Percentiles rank a stretch among this genome's conserved stretches.
Conservation (phyloP, 352 stramenopile species). For the Elongisporangium anandrum region DNA sequence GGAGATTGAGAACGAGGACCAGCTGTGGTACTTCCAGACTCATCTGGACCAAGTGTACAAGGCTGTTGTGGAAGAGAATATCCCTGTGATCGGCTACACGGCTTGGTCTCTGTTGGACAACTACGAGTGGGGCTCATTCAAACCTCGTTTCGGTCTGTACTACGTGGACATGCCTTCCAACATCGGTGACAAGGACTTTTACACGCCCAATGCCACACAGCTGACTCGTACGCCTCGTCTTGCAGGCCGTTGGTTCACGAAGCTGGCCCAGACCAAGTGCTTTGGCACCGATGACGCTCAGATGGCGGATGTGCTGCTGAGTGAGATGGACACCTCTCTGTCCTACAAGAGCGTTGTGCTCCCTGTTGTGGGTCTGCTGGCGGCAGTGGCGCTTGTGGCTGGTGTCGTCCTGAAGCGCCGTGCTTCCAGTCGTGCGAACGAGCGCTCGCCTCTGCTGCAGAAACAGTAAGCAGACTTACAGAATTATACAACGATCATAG, state of each 20-base stretch:
- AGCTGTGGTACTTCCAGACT: constrained; percentile 45
- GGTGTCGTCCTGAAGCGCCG: neutral
- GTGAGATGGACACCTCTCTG: neutral
- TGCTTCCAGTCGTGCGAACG: neutral
- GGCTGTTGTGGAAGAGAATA: constrained; percentile 37
- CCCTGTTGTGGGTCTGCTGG: neutral
- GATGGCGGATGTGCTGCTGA: neutral
- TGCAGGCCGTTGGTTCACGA: constrained; percentile 31
- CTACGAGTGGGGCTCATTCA: constrained; percentile 91
- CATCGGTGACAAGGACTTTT: constrained; percentile 26
- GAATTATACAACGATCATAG: too few species aligned
- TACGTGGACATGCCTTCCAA: constrained; percentile 47
- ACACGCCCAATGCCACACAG: constrained; percentile 12
- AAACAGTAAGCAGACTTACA: neutral
- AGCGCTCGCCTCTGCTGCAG: neutral
- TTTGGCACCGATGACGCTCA: constrained; percentile 3
- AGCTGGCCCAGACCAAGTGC: constrained; percentile 17
- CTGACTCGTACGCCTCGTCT: constrained; percentile 36
- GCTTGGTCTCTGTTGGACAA: constrained; percentile 94
- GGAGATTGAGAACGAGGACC: constrained; percentile 42
- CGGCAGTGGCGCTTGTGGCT: neutral
- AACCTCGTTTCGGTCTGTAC: constrained; percentile 43
- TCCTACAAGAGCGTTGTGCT: neutral
- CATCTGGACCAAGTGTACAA: constrained; percentile 44
- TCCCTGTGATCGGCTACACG: constrained; percentile 82